Conservation (phyloP, 108 stramenopile genomes). For the Cyclotella distinguenda region DNA sequence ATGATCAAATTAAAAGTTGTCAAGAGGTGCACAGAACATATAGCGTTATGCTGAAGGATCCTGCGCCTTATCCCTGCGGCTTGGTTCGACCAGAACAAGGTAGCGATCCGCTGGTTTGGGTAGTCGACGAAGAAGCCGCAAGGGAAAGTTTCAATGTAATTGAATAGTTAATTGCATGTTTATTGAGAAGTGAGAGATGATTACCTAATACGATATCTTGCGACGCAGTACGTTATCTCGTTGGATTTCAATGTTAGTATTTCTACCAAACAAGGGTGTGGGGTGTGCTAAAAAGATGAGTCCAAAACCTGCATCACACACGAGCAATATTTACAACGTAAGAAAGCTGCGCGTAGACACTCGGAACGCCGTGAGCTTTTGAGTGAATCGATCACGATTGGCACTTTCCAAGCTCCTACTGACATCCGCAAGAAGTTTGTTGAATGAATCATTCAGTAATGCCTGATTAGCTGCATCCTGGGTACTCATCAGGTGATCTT, state of each 20-base stretch:
- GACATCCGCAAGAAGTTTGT: constrained; percentile 90
- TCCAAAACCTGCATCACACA: too few species aligned
- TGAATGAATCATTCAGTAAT: constrained; percentile 88
- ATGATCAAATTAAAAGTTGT: background rate
- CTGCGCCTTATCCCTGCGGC: constrained; percentile 72
- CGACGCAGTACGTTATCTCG: too few species aligned
- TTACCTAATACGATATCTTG: too few species aligned
- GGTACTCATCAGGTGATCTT: constrained; percentile 86
- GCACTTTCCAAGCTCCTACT: constrained; percentile 89
- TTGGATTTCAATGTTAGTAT: too few species aligned
- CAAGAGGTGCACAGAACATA: constrained; percentile 5
- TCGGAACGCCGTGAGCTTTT: constrained; percentile 94
- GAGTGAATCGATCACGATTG: constrained; percentile 96
- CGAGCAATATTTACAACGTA: constrained; percentile 77
- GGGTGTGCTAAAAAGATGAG: too few species aligned
- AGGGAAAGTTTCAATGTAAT: constrained; percentile 1
- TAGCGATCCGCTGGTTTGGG: constrained; percentile 56
- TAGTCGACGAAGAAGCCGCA: constrained; percentile 77
- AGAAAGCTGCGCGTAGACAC: constrained; percentile 90
- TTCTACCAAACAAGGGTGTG: too few species aligned
- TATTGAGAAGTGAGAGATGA: too few species aligned
- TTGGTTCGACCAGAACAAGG: constrained; percentile 60
- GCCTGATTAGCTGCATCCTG: constrained; percentile 90
- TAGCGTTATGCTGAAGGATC: constrained; percentile 38
- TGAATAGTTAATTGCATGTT: too few species aligned